These are phyloP conservation scores for Magnusiomyces sp. DNA, from an alignment of 1,139 yeast species.

Conservation along the genomic window DNA sequence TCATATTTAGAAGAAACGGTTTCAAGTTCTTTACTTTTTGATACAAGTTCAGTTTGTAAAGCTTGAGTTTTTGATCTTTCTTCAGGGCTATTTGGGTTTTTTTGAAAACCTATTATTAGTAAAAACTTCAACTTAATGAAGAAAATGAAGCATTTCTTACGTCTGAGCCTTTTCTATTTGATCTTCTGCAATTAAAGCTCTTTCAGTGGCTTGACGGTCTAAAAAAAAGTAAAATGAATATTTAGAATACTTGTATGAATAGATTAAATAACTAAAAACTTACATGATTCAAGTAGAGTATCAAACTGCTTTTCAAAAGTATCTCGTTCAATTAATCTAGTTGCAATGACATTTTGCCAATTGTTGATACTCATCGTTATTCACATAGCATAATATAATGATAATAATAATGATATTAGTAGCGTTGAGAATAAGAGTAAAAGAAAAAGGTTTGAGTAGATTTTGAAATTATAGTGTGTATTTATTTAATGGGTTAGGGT, in stretches of 20 bases:
- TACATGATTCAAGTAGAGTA: too few species aligned
- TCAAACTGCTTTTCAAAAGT: too few species aligned
- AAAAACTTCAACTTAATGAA: background rate
- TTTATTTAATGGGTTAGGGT: too few species aligned
- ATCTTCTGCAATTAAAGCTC: conserved; percentile 15
- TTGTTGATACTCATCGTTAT: background rate
- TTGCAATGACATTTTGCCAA: too few species aligned
- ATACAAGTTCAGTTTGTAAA: conserved; percentile 11
- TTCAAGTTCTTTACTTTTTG: conserved; percentile 9
- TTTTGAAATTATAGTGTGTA: too few species aligned
- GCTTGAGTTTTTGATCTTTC: background rate
- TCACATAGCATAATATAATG: background rate
- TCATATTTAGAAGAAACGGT: conserved; percentile 7
- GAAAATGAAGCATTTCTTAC: conserved; percentile 4
- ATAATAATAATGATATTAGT: background rate
- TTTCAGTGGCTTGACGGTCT: conserved; percentile 12
- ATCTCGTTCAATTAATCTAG: too few species aligned
- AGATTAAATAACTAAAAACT: background rate
- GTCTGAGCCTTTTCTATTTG: conserved; percentile 1
- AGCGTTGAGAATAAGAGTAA: too few species aligned
- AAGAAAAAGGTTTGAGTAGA: too few species aligned
- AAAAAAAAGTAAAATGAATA: background rate
- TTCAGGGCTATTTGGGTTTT: conserved; percentile 2
- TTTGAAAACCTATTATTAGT: background rate
- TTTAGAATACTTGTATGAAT: background rate